A percentile compares a stretch with the other conserved stretches of the same genome.
Conservation (phyloP, 345 rosid genomes). For the Lumnitzera littorea region DNA sequence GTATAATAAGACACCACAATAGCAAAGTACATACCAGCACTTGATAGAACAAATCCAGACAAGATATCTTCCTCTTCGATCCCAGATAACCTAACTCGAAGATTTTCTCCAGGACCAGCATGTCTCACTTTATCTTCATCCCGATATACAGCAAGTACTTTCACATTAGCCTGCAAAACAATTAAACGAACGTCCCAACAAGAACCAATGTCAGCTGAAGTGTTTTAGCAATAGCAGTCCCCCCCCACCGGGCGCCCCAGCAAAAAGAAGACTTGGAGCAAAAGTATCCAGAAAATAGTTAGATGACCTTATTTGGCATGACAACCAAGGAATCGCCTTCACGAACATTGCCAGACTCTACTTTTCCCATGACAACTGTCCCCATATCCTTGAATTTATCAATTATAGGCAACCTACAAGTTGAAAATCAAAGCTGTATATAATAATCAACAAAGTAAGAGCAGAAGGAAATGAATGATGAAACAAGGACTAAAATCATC, state of each 20-base stretch:
- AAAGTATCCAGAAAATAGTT: too few relatives aligned
- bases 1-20: too few relatives aligned
- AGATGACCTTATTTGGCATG: constrained; percentile 90
- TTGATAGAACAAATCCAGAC: constrained; percentile 81
- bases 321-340: constrained; percentile 87
- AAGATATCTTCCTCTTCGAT: constrained; percentile 89
- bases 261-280: too few relatives aligned
- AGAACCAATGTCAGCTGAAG: not conserved
- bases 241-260: too few relatives aligned
- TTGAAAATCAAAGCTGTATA: constrained; percentile 1
- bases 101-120: constrained; percentile 96
- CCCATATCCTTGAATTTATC: constrained; percentile 99
- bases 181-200: constrained; percentile 1
- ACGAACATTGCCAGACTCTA: constrained; percentile 76
- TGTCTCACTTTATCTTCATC: constrained; percentile 76
- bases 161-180: constrained; percentile 56
- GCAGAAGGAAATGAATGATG: not conserved
- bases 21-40: constrained; percentile 48
- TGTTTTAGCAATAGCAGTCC: not conserved
- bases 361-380: constrained; percentile 95
- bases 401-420: constrained; percentile 84
- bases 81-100: constrained; percentile 75
- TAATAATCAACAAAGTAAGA: not conserved
- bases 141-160: constrained; percentile 56
- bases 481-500: too few relatives aligned